phyloP scores from a whole-genome alignment of 805 yeast species.

The Yarrowia osloensis region DNA sequence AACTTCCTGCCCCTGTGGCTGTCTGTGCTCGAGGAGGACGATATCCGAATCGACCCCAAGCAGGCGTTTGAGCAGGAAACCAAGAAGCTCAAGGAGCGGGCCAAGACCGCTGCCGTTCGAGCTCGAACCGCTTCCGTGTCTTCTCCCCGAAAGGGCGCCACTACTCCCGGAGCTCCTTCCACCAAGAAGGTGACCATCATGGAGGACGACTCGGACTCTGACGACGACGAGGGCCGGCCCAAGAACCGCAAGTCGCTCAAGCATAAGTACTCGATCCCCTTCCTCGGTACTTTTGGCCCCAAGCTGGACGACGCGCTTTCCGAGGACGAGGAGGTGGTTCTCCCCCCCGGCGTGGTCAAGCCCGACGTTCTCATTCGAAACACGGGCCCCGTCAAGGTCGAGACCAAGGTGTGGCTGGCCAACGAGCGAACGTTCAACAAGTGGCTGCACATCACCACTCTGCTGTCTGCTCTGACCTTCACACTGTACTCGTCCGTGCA shows the following conservation, averaged over 20 bases:
- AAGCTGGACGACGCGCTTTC: conserved; percentile 40
- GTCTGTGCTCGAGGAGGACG: conserved; percentile 74
- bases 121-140: conserved; percentile 29
- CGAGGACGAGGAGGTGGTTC: conserved; percentile 80
- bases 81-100: conserved; percentile 43
- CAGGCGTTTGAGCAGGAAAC: conserved; percentile 71
- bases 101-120: conserved; percentile 13
- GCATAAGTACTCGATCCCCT: conserved; percentile 35
- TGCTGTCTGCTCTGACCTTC: conserved; percentile 82
- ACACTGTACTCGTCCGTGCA: conserved; percentile 75
- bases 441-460: conserved; percentile 88
- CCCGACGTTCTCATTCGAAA: conserved; percentile 80
- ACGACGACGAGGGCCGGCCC: conserved; percentile 26
- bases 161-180: background rate
- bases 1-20: conserved; percentile 94
- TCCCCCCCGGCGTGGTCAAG: conserved; percentile 87
- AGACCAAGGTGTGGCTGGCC: conserved; percentile 98
- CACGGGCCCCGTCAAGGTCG: conserved; percentile 90
- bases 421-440: conserved; percentile 95
- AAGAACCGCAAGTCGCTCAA: conserved; percentile 19
- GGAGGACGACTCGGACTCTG: conserved; percentile 31
- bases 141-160: conserved; percentile 19
- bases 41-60: conserved; percentile 74
- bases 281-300: conserved; percentile 45
- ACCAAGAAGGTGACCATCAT: conserved; percentile 40